Evolutionary conservation across 192 early-diverging fungal species (phyloP).

Genomic region (Umbelopsis sp.): DNA sequence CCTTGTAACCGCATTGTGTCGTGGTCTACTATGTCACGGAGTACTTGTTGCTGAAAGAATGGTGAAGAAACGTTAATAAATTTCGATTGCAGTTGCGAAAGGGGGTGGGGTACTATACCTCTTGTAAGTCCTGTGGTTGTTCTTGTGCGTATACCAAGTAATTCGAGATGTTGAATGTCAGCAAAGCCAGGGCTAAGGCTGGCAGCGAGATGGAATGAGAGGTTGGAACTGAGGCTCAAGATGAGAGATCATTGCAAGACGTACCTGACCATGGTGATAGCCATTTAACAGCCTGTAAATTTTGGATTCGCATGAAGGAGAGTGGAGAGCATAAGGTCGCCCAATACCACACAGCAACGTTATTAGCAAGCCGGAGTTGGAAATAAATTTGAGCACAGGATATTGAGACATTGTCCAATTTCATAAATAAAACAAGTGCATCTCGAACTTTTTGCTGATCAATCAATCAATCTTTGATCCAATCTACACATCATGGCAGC

Average conservation of each 20-base stretch:
- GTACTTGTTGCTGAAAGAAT: no score
- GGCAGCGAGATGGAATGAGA: not conserved
- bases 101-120: not conserved
- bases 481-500: not conserved
- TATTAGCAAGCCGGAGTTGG: not conserved
- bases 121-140: not conserved
- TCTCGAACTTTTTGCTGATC: not conserved
- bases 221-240: not conserved
- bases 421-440: not conserved
- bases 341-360: not conserved
- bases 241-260: no score
- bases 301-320: conserved; percentile 1
- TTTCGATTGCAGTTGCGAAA: not conserved
- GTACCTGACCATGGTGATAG: not conserved
- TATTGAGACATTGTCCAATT: not conserved
- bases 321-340: not conserved
- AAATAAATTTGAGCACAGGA: not conserved
- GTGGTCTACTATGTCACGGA: not conserved
- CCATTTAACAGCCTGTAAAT: not conserved
- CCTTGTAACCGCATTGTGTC: not conserved
- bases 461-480: not conserved
- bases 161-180: not conserved
- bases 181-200: not conserved
- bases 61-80: not conserved
- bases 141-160: not conserved